Evolutionary conservation across 2,329 filamentous ascomycete species (phyloP).

Genomic region (Fusarium cyanostomum): DNA sequence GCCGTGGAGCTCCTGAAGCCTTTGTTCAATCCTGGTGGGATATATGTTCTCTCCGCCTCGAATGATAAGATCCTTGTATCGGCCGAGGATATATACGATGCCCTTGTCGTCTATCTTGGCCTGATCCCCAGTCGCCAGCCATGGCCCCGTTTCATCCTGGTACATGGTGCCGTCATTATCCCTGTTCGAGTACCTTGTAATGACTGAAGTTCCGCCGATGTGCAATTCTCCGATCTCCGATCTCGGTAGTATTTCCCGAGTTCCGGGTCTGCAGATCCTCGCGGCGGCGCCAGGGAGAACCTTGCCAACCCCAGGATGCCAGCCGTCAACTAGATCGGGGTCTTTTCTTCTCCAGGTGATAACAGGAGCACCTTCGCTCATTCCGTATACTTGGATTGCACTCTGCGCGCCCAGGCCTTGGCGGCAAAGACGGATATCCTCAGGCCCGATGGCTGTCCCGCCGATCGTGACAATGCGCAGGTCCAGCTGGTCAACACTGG

Average conservation of each 20-base stretch:
- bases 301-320: slow-evolving; percentile 54
- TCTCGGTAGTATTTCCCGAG: slow-evolving; percentile 41
- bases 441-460: slow-evolving; percentile 44
- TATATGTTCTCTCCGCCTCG: slow-evolving; percentile 57
- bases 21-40: slow-evolving; percentile 50
- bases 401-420: slow-evolving; percentile 45
- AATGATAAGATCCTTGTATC: slow-evolving; percentile 59
- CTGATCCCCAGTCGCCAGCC: slow-evolving; percentile 55
- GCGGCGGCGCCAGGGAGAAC: slow-evolving; percentile 52
- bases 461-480: slow-evolving; percentile 49
- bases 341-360: slow-evolving; percentile 52
- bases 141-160: slow-evolving; percentile 45
- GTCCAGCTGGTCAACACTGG: slow-evolving; percentile 39
- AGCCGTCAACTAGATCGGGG: slow-evolving; percentile 44
- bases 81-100: slow-evolving; percentile 51
- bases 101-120: slow-evolving; percentile 51
- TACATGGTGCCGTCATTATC: slow-evolving; percentile 48
- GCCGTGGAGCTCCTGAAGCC: slow-evolving; percentile 48
- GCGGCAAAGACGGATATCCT: slow-evolving; percentile 48
- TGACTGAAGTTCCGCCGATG: slow-evolving; percentile 49
- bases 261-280: slow-evolving; percentile 49
- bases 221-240: slow-evolving; percentile 54
- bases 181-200: slow-evolving; percentile 47
- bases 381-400: slow-evolving; percentile 54
- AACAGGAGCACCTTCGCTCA: slow-evolving; percentile 56